Evolutionary conservation across 73 alveolate genomes (phyloP).

Genomic region (Blepharisma stoltei): DNA sequence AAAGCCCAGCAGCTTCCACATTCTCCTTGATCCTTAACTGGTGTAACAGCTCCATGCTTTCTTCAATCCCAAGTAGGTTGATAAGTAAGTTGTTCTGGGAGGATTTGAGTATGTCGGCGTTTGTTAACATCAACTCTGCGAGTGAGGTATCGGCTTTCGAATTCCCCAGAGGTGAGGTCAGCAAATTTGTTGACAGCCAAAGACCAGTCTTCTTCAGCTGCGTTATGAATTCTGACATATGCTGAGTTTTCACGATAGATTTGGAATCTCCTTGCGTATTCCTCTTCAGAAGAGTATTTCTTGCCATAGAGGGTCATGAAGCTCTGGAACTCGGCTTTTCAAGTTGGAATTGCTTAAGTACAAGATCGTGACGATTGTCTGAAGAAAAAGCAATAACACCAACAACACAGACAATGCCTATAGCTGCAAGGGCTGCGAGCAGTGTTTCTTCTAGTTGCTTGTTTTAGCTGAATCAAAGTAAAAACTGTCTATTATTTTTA

Average conservation of each 20-base stretch:
- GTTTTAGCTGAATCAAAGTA: too few species aligned
- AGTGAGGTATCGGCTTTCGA: slow-evolving; percentile 30
- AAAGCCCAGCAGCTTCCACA: slow-evolving; percentile 87
- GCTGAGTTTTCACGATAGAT: slow-evolving; percentile 36
- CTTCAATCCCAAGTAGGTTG: not conserved
- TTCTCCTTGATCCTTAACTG: slow-evolving; percentile 65
- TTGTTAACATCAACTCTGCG: not conserved
- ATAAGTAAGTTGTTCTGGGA: not conserved
- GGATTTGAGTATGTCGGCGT: not conserved
- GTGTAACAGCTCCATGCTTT: slow-evolving; percentile 39
- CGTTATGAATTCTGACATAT: slow-evolving; percentile 9
- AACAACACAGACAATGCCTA: too few species aligned
- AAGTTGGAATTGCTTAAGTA: too few species aligned
- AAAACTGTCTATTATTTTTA: too few species aligned
- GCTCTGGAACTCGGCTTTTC: slow-evolving; percentile 4
- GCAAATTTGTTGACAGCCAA: slow-evolving; percentile 32
- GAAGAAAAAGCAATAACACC: too few species aligned
- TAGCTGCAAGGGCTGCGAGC: too few species aligned
- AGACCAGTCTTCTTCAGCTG: not conserved
- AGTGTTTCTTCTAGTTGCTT: too few species aligned
- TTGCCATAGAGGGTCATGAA: slow-evolving; percentile 14
- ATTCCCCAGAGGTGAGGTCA: slow-evolving; percentile 31
- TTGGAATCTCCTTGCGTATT: slow-evolving; percentile 37
- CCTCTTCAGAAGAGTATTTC: slow-evolving; percentile 49
- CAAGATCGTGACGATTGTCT: too few species aligned